phyloP scores from a whole-genome alignment of 148 eudicot genomes.

The Cornus controversa region DNA sequence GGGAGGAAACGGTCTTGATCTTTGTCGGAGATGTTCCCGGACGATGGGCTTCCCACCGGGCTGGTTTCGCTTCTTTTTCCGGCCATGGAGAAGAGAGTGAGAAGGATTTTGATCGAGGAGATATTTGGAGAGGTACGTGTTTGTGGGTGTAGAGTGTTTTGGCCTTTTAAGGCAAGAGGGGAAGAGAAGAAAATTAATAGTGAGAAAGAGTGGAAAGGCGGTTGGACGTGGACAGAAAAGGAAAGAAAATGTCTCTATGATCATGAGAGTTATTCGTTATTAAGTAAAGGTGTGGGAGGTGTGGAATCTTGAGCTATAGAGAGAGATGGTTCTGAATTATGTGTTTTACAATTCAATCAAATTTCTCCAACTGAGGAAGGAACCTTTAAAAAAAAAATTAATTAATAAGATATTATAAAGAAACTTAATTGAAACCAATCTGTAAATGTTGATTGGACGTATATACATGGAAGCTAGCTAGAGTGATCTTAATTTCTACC shows the following conservation, averaged over 20 bases:
- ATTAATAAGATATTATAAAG: too few species aligned
- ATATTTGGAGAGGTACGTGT: not conserved
- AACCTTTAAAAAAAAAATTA: too few species aligned
- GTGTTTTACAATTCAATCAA: too few species aligned
- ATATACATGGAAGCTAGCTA: not conserved
- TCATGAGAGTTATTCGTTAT: too few species aligned
- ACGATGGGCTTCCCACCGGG: slow-evolving; percentile 26
- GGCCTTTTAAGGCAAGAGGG: slow-evolving; percentile 1
- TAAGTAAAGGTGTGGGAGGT: slow-evolving; percentile 2
- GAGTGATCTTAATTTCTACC: not conserved
- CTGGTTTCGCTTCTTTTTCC: slow-evolving; percentile 34
- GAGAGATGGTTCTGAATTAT: too few species aligned
- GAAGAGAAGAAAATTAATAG: not conserved
- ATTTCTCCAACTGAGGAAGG: too few species aligned
- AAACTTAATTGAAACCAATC: too few species aligned
- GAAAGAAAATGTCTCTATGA: not conserved
- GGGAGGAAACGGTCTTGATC: slow-evolving; percentile 47
- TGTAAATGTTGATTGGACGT: not conserved
- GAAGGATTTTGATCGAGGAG: too few species aligned
- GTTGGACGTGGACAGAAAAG: slow-evolving; percentile 16
- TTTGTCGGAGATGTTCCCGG: slow-evolving; percentile 12
- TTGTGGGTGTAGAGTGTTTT: not conserved
- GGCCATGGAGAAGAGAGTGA: slow-evolving; percentile 18
- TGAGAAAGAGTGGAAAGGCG: slow-evolving; percentile 6
- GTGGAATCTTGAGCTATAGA: not conserved